phyloP scores from a whole-genome alignment of 805 yeast species.

The Lachancea meyersii region DNA sequence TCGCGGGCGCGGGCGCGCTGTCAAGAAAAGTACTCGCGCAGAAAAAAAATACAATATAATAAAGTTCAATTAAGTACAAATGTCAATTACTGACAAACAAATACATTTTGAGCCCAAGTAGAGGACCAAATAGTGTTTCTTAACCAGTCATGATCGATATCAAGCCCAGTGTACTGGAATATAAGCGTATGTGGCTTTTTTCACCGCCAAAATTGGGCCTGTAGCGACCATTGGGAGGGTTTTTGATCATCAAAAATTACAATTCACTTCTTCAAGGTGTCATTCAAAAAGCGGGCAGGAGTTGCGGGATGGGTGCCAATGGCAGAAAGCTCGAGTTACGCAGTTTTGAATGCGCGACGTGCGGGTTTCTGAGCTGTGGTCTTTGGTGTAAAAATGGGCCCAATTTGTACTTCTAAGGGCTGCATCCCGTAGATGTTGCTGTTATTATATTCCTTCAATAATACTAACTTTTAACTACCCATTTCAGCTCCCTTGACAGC shows the following conservation, averaged over 20 bases:
- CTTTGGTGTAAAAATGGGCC: too few relatives aligned
- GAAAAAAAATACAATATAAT: not conserved
- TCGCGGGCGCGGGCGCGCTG: too few relatives aligned
- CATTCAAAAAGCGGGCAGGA: too few relatives aligned
- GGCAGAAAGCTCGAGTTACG: not conserved
- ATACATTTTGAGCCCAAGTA: not conserved
- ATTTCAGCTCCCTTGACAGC: conserved; percentile 75
- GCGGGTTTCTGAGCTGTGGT: too few relatives aligned
- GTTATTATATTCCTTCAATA: not conserved
- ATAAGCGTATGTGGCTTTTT: conserved; percentile 54
- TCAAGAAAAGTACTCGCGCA: too few relatives aligned
- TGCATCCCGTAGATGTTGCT: too few relatives aligned
- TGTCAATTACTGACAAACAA: not conserved
- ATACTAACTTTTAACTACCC: conserved; percentile 1
- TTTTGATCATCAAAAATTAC: too few relatives aligned
- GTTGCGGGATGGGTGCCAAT: too few relatives aligned
- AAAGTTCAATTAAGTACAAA: not conserved
- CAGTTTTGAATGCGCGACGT: too few relatives aligned
- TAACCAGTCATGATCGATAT: conserved; percentile 49
- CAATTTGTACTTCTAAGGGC: too few relatives aligned
- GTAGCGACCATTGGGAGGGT: not conserved
- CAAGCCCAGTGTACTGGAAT: conserved; percentile 66
- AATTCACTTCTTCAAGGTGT: too few relatives aligned
- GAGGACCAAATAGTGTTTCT: not conserved
- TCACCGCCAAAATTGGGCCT: not conserved